Evolutionary conservation across 306 rosid genomes (phyloP).

Genomic region (Senna tora): DNA sequence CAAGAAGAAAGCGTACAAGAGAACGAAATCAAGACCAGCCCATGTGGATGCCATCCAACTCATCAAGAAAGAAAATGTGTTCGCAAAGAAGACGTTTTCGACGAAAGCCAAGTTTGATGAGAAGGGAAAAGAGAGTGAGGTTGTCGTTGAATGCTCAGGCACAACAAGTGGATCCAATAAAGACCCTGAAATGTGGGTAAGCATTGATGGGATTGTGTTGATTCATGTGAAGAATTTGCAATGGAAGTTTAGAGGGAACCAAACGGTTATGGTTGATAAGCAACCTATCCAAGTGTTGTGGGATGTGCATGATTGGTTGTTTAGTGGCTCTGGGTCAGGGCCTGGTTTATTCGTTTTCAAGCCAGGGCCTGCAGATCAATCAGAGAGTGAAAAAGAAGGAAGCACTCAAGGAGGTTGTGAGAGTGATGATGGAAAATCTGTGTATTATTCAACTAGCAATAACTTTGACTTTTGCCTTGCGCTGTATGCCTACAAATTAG

Average conservation of each 20-base stretch:
- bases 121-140: slow-evolving; percentile 61
- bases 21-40: slow-evolving; percentile 66
- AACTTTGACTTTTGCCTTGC: slow-evolving; percentile 58
- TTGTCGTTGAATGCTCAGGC: slow-evolving; percentile 75
- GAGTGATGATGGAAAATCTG: slow-evolving; percentile 55
- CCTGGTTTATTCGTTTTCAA: slow-evolving; percentile 80
- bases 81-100: slow-evolving; percentile 72
- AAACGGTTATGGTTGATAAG: slow-evolving; percentile 61
- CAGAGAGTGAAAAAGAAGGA: slow-evolving; percentile 47
- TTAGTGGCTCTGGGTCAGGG: slow-evolving; percentile 59
- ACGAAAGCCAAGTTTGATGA: slow-evolving; percentile 66
- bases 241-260: slow-evolving; percentile 91
- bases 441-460: slow-evolving; percentile 57
- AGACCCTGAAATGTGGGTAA: slow-evolving; percentile 92
- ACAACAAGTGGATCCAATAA: slow-evolving; percentile 38
- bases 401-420: slow-evolving; percentile 37
- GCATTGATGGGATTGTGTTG: slow-evolving; percentile 75
- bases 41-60: slow-evolving; percentile 52
- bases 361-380: slow-evolving; percentile 55
- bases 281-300: slow-evolving; percentile 75
- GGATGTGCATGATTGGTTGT: slow-evolving; percentile 91
- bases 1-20: slow-evolving; percentile 84
- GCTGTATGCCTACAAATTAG: slow-evolving; percentile 73
- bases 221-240: slow-evolving; percentile 84
- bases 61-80: slow-evolving; percentile 77